phyloP scores from a whole-genome alignment of 306 rosid species.

The Lablab purpureus region DNA sequence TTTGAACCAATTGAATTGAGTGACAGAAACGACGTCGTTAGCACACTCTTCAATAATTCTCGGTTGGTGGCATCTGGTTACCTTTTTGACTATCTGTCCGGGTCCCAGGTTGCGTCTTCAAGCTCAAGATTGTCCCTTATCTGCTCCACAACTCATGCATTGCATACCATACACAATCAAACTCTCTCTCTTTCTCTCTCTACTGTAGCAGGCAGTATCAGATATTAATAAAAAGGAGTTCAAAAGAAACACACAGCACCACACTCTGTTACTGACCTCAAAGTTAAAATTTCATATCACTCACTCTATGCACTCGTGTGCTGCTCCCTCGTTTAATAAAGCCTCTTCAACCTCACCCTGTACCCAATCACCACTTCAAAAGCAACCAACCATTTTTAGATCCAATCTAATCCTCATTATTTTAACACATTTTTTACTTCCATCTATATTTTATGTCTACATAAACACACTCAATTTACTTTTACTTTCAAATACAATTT shows the following conservation, averaged over 20 bases:
- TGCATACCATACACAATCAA: no score
- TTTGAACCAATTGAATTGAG: background rate
- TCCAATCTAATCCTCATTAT: background rate
- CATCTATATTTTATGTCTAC: background rate
- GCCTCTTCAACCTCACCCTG: background rate
- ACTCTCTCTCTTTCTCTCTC: no score
- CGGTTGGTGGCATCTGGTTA: conserved; percentile 33
- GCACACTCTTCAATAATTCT: conserved; percentile 19
- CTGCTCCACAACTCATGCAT: conserved; percentile 28
- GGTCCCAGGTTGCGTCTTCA: conserved; percentile 39
- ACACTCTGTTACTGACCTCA: conserved; percentile 10
- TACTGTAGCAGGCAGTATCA: no score
- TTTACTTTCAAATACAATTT: no score
- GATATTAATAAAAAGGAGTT: background rate
- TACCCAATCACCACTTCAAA: background rate
- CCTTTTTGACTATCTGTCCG: conserved; percentile 56
- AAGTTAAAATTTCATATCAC: background rate
- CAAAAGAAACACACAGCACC: conserved; percentile 2
- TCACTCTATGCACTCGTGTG: conserved; percentile 10
- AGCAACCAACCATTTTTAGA: background rate
- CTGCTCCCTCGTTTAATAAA: background rate
- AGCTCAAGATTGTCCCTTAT: conserved; percentile 41
- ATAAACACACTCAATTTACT: no score
- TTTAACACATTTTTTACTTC: background rate
- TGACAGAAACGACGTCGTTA: conserved; percentile 13